Percentiles rank a stretch among this genome's conserved stretches.
These are phyloP conservation scores for Mimosa bimucronata DNA, from an alignment of 306 rosid genomes.

Conservation along the genomic window DNA sequence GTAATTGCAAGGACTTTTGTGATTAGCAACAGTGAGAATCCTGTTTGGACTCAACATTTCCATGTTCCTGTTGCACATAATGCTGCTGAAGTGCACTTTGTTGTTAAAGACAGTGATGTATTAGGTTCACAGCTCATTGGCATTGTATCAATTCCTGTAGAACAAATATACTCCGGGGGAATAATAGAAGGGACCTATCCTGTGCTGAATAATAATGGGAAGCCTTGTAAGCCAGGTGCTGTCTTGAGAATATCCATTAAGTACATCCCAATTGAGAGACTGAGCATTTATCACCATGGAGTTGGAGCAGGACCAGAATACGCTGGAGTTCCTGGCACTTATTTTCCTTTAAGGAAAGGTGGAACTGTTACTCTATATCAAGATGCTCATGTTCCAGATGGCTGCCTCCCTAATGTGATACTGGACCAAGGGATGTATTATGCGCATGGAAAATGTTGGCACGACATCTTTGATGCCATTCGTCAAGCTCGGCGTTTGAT, in stretches of 20 bases:
- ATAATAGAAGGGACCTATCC: slow-evolving; percentile 78
- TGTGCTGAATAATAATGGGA: slow-evolving; percentile 68
- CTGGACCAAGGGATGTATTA: slow-evolving; percentile 70
- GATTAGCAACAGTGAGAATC: slow-evolving; percentile 85
- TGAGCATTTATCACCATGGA: slow-evolving; percentile 71
- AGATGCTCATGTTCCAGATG: slow-evolving; percentile 93
- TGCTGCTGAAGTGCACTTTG: slow-evolving; percentile 82
- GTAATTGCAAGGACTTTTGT: slow-evolving; percentile 94
- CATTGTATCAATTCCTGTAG: slow-evolving; percentile 75
- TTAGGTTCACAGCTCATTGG: slow-evolving; percentile 94
- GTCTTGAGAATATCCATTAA: slow-evolving; percentile 74
- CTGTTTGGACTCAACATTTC: slow-evolving; percentile 90
- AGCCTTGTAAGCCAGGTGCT: slow-evolving; percentile 88
- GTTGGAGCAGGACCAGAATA: slow-evolving; percentile 93
- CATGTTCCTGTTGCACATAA: slow-evolving; percentile 86
- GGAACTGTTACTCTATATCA: slow-evolving; percentile 87
- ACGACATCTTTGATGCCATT: slow-evolving; percentile 77
- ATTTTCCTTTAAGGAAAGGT: slow-evolving; percentile 91
- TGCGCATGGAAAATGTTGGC: slow-evolving; percentile 90
- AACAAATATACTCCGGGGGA: slow-evolving; percentile 68
- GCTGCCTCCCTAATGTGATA: slow-evolving; percentile 65
- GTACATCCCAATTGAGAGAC: slow-evolving; percentile 74
- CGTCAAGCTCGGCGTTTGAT: slow-evolving; percentile 70
- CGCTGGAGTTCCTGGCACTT: slow-evolving; percentile 88
- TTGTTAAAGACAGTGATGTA: slow-evolving; percentile 93